A percentile compares a stretch with the other conserved stretches of the same genome.
These are phyloP conservation scores for Juglanconis juglandina DNA, from an alignment of 2,329 filamentous ascomycete species.

Conservation along the genomic window DNA sequence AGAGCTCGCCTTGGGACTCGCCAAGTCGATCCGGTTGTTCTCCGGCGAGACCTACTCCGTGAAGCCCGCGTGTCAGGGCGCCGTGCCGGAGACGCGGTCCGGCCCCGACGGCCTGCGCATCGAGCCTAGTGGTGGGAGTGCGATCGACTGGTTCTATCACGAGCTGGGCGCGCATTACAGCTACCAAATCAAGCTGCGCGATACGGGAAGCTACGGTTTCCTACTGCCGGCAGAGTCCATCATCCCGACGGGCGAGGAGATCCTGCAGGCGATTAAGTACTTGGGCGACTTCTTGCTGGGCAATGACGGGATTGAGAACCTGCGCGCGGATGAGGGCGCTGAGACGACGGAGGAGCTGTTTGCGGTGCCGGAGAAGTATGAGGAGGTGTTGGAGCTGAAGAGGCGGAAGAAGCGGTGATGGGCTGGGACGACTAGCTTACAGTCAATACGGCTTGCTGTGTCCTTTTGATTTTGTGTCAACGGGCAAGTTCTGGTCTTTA, in stretches of 20 bases:
- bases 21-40: constrained; percentile 82
- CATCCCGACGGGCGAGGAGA: constrained; percentile 82
- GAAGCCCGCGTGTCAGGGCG: constrained; percentile 81
- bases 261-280: constrained; percentile 77
- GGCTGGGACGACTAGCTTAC: neutral
- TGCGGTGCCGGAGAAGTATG: constrained; percentile 7
- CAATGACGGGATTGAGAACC: constrained; percentile 62
- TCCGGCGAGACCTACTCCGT: constrained; percentile 74
- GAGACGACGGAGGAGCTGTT: constrained; percentile 17
- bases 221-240: constrained; percentile 83
- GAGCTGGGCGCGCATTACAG: constrained; percentile 77
- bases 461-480: too few species aligned
- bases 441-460: neutral
- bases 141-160: constrained; percentile 94
- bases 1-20: constrained; percentile 82
- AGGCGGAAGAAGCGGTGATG: constrained; percentile 9
- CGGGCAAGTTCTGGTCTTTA: too few species aligned
- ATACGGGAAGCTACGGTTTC: constrained; percentile 93
- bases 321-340: constrained; percentile 24
- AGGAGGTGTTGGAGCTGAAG: constrained; percentile 16
- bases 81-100: constrained; percentile 42
- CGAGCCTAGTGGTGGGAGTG: constrained; percentile 77
- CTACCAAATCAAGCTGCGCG: constrained; percentile 90
- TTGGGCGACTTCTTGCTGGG: constrained; percentile 76
- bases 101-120: constrained; percentile 41